Conservation (phyloP, 495 filamentous ascomycete species). For the Podospora tetraspora region DNA sequence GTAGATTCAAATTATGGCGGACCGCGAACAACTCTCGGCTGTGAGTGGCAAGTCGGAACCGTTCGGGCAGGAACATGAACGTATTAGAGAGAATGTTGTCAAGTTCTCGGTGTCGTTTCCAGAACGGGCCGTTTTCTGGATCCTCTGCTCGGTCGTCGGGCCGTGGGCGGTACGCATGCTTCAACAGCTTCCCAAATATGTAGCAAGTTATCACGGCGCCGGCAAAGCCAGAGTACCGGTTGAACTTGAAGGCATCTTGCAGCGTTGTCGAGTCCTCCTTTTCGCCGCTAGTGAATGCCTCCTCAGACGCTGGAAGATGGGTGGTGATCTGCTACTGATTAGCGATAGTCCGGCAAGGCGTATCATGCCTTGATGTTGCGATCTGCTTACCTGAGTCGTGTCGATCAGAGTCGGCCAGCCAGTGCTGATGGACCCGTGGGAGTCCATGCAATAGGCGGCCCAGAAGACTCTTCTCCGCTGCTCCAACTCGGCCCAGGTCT, state of each 20-base stretch:
- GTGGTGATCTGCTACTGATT: slow-evolving; percentile 36
- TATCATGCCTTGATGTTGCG: neutral
- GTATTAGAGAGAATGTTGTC: slow-evolving; percentile 41
- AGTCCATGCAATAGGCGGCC: slow-evolving; percentile 48
- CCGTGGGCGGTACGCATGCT: slow-evolving; percentile 38
- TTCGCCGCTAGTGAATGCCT: slow-evolving; percentile 33
- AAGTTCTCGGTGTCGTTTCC: slow-evolving; percentile 44
- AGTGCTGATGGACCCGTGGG: slow-evolving; percentile 42
- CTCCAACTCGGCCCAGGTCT: slow-evolving; percentile 46
- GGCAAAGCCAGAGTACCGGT: slow-evolving; percentile 36
- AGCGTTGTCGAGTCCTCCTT: slow-evolving; percentile 33
- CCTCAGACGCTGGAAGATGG: slow-evolving; percentile 40
- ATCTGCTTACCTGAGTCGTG: slow-evolving; percentile 29
- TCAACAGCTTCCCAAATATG: slow-evolving; percentile 38
- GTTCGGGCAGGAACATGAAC: slow-evolving; percentile 45
- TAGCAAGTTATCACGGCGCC: slow-evolving; percentile 37
- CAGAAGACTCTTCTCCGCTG: slow-evolving; percentile 50
- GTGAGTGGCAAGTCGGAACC: slow-evolving; percentile 35
- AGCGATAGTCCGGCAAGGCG: slow-evolving; percentile 4
- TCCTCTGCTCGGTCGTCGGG: slow-evolving; percentile 37
- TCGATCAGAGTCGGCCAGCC: slow-evolving; percentile 46
- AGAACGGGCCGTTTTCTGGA: slow-evolving; percentile 36
- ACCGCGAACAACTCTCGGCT: slow-evolving; percentile 35
- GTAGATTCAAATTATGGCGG: slow-evolving; percentile 42
- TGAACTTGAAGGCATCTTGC: slow-evolving; percentile 34